Base-by-base conservation (phyloP, 345 rosid genomes). In the Brassica rapa region DNA sequence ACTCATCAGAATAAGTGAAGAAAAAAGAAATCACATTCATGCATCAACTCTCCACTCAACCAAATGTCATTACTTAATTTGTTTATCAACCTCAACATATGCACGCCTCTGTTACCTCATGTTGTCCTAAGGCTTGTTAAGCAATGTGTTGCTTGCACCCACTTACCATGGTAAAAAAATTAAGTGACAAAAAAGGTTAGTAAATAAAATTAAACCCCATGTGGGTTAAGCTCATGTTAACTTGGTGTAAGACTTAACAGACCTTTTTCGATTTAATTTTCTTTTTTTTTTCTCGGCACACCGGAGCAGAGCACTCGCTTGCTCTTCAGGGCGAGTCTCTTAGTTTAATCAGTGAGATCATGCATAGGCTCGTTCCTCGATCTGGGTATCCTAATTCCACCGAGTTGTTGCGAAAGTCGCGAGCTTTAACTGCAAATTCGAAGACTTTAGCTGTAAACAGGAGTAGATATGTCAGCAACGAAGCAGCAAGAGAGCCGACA, bases 401-500 rank as follows among this genome's bases (percentile, higher is more conserved):
- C 11, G 61, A 41, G 23, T 70, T 65, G 8, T 27, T 68, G 71
- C 77, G 25, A 76, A 87, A 68, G 2, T 37, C 72, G 10, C 49
- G 62, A n/a, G 51, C 76, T 83, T 74, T 77, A 70, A 68, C 46
- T 72, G 66, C 82, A 19, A 75, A 62, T 77, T 80, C 67, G 68
- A 70, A 14, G 30, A 77, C 29, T 49, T 75, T 24, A 51, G 24
- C 55, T 25, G 24, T 60, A 23, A 79, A 65, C 29, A 23, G 74
- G 71, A 65, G 43, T 27, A 75, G 89, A 87, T 72, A 82, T 57
- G 80, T 84, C 65, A 78, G 95, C 75, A 74, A 79, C 82, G 93
- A 79, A 67, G 68, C 81, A 24, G 84, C 64, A 8, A 76, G 97
- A 72, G 97, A 88, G 11, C 84, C 88, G 8, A 84, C 87, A 37